Percentiles rank a stretch among this genome's conserved stretches.
Evolutionary conservation across 257 asterid species (phyloP).

Genomic region (Ligustrum vulgare): DNA sequence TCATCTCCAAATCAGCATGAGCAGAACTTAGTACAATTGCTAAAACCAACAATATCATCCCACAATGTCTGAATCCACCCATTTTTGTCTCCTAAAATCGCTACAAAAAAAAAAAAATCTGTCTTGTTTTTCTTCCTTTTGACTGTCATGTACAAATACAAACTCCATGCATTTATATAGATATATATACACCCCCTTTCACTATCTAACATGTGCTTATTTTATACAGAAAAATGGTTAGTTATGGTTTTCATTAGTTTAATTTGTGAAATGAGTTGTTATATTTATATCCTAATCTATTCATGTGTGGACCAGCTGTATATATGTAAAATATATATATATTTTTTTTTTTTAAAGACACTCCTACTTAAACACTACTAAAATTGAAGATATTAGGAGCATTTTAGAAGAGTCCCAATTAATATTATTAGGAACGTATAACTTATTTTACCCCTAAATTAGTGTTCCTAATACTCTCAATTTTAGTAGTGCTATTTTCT

Average conservation of each 20-base stretch:
- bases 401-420: too few species aligned
- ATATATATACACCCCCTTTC: neutral
- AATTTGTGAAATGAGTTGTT: neutral
- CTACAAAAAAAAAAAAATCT: neutral
- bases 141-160: neutral
- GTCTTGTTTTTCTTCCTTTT: neutral
- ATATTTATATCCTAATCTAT: neutral
- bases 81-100: conserved; percentile 16
- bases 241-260: neutral
- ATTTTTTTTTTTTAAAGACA: too few species aligned
- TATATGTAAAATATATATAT: too few species aligned
- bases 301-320: neutral
- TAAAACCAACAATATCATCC: conserved; percentile 17
- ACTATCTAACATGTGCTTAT: conserved; percentile 18
- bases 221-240: conserved; percentile 1
- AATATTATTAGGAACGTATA: too few species aligned
- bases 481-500: too few species aligned
- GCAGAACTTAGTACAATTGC: conserved; percentile 23
- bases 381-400: too few species aligned
- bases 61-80: conserved; percentile 18
- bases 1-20: conserved; percentile 42
- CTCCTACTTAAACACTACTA: too few species aligned
- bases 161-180: neutral
- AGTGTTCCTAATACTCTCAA: too few species aligned
- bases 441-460: too few species aligned